These are phyloP conservation scores for Nakazawaea siamensis DNA, from an alignment of 805 yeast genomes.

Conservation along the genomic window DNA sequence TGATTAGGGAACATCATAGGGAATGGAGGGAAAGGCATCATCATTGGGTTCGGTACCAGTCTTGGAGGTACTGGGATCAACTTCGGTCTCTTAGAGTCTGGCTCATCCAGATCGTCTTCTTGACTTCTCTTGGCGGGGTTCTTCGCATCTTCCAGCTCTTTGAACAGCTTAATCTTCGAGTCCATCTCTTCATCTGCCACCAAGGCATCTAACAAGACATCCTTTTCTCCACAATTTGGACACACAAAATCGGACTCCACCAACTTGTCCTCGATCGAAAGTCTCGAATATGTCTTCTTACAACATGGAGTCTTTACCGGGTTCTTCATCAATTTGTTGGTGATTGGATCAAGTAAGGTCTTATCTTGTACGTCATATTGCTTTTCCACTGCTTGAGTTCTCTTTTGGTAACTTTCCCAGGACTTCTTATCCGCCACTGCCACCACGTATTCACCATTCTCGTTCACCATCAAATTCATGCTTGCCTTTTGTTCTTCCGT, in stretches of 20 bases:
- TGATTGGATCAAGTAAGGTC: conserved; percentile 63
- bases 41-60: not conserved
- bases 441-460: conserved; percentile 90
- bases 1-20: conserved; percentile 6
- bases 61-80: conserved; percentile 5
- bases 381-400: conserved; percentile 30
- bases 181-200: conserved; percentile 53
- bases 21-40: conserved; percentile 7
- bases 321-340: conserved; percentile 50
- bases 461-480: conserved; percentile 73
- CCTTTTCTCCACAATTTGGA: conserved; percentile 75
- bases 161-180: conserved; percentile 41
- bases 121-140: not conserved
- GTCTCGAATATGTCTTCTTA: conserved; percentile 44
- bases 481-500: conserved; percentile 42
- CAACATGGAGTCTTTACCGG: conserved; percentile 81
- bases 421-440: conserved; percentile 92
- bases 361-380: conserved; percentile 47
- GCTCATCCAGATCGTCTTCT: not conserved
- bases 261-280: conserved; percentile 54
- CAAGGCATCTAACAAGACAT: conserved; percentile 68
- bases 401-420: conserved; percentile 82
- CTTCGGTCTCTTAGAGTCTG: conserved; percentile 5
- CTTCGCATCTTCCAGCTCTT: conserved; percentile 13
- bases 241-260: conserved; percentile 84